Base-by-base conservation (phyloP, 2,329 filamentous ascomycete genomes). In the Ambrosiella cleistominuta region DNA sequence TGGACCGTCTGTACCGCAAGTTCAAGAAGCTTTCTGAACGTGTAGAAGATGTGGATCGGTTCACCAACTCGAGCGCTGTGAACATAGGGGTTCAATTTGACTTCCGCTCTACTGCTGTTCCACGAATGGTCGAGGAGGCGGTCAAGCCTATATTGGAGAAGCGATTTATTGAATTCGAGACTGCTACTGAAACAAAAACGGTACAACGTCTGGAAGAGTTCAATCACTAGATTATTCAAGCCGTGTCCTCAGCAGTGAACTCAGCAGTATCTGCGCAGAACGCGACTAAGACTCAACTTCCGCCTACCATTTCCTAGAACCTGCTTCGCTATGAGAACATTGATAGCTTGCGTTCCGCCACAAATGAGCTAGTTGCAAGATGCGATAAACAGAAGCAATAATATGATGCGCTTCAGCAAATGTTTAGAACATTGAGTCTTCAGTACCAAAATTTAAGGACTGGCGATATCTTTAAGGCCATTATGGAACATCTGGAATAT, bases 401-500 rank as follows among this genome's bases (percentile, higher is more conserved):
- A 9, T 55, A 44, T 2, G 38, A 39, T 36, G 13, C 55, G 11
- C 42, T 49, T 13, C 15, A 19, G 2, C 50, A 51, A 13, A n/a
- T 54, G n/a, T 38, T 60, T 11, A 47, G 54, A 35, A 54, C 59
- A 4, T n/a, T 60, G 9, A 50, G 57, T 37, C 11, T 37, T 7
- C 59, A 57, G 38, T 60, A 49, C 35, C 51, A 50, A 17, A 49
- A 57, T 17, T n/a, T 60, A 3, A 50, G 55, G 19, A 44, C 55
- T 7, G 37, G 37, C 15, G 59, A 60, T n/a, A 45, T 60, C 4
- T 60, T 54, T 38, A 40, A 55, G n/a, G 38, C 59, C 7, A 57
- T 60, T n/a, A 50, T 60, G 4, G 59, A 60, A 37, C 55, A 60
- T 7, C 51, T 60, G 6, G 59, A 60, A 39, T 42, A 57, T 19